These are phyloP conservation scores for Penicillium sp. DNA, from an alignment of 2,329 filamentous ascomycete genomes.

Conservation along the genomic window DNA sequence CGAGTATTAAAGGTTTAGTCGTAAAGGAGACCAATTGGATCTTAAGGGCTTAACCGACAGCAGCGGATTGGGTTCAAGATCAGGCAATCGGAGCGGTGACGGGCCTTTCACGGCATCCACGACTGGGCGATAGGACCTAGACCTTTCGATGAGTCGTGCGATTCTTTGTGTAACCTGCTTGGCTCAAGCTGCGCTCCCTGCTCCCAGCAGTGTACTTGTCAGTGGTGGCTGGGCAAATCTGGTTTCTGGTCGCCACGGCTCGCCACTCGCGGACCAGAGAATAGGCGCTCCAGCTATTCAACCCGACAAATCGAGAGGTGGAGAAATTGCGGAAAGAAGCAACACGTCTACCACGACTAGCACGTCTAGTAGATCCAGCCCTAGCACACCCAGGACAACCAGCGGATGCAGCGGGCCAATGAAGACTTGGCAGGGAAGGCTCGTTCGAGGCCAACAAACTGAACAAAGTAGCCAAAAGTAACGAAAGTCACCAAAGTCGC, in stretches of 20 bases:
- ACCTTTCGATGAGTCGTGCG: too few relatives aligned
- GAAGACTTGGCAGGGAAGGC: not conserved
- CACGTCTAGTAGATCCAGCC: not conserved
- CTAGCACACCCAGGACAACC: not conserved
- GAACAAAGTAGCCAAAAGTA: not conserved
- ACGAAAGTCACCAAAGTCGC: not conserved
- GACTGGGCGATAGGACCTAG: not conserved
- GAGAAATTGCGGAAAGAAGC: not conserved
- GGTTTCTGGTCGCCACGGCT: slow-evolving; percentile 14
- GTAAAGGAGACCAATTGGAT: not conserved
- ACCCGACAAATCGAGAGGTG: not conserved
- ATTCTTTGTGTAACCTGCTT: not conserved
- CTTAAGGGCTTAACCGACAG: slow-evolving; percentile 13
- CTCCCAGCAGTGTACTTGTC: slow-evolving; percentile 14
- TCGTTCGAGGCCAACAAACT: not conserved
- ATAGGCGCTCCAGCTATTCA: not conserved
- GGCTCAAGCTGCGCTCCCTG: slow-evolving; percentile 3
- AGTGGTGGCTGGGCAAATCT: slow-evolving; percentile 6
- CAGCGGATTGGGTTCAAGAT: slow-evolving; percentile 9
- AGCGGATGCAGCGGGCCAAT: not conserved
- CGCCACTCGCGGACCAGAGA: slow-evolving; percentile 9
- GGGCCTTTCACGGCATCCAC: not conserved
- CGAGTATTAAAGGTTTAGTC: not conserved
- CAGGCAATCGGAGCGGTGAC: slow-evolving; percentile 19
- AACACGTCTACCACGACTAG: not conserved